Evolutionary conservation across 345 rosid genomes (phyloP).

Genomic region (Ceriops zippeliana): DNA sequence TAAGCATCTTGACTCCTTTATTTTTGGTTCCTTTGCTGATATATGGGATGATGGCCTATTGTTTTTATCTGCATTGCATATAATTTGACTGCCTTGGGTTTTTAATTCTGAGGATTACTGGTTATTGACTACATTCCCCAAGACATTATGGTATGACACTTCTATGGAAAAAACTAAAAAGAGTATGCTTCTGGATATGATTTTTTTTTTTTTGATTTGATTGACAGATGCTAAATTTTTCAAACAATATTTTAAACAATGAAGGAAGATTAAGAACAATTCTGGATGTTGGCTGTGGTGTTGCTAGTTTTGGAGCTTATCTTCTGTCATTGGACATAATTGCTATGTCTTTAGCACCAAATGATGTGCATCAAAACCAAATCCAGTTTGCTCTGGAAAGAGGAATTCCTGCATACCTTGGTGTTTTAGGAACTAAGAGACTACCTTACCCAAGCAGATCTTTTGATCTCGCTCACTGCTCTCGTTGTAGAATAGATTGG

Average conservation of each 20-base stretch:
- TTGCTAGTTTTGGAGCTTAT: constrained; percentile 97
- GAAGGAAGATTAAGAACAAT: constrained; percentile 81
- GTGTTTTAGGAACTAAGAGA: constrained; percentile 92
- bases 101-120: constrained; percentile 24
- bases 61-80: background rate
- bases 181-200: constrained; percentile 77
- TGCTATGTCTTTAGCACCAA: constrained; percentile 92
- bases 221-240: constrained; percentile 88
- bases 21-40: background rate
- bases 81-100: constrained; percentile 1
- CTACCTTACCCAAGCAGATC: constrained; percentile 99
- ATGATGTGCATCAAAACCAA: constrained; percentile 99
- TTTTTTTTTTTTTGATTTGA: constrained; percentile 10
- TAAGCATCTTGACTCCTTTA: background rate
- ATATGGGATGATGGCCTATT: background rate
- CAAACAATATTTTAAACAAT: constrained; percentile 60
- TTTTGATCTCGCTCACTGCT: constrained; percentile 93
- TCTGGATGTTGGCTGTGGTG: constrained; percentile 98
- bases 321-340: constrained; percentile 81
- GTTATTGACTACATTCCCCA: constrained; percentile 25
- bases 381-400: constrained; percentile 97
- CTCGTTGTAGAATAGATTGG: constrained; percentile 98
- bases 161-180: constrained; percentile 60
- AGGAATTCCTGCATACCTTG: constrained; percentile 98
- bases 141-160: constrained; percentile 79